A percentile compares a stretch with the other conserved stretches of the same genome.
phyloP scores from a whole-genome alignment of 2,329 filamentous ascomycete species.

The Gnomoniopsis smithogilvyi region DNA sequence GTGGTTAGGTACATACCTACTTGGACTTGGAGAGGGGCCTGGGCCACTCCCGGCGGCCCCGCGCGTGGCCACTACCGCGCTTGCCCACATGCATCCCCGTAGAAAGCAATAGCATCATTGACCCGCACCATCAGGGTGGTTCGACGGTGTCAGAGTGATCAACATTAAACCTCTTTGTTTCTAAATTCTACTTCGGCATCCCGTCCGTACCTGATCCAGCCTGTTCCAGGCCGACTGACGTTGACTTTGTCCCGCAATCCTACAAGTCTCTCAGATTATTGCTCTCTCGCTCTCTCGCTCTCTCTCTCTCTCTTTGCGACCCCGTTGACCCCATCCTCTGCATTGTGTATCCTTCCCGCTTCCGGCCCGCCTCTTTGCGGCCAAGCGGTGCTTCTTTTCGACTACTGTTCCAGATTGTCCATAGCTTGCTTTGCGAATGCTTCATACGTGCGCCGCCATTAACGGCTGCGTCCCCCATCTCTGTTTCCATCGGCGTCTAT shows the following conservation, averaged over 20 bases:
- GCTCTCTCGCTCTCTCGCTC: not conserved
- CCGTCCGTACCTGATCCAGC: not conserved
- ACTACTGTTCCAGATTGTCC: not conserved
- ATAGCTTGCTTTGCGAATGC: constrained; percentile 14
- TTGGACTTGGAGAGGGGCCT: too few species aligned
- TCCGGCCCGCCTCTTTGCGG: constrained; percentile 4
- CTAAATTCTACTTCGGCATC: not conserved
- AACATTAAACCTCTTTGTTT: not conserved
- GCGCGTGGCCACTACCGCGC: not conserved
- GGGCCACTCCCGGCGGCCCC: not conserved
- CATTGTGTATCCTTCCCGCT: constrained; percentile 4
- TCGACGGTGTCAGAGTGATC: not conserved
- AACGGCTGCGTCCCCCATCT: not conserved
- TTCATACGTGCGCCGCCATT: constrained; percentile 9
- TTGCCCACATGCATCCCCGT: not conserved
- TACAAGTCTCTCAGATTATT: not conserved
- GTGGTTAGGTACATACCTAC: too few species aligned
- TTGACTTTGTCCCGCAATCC: not conserved
- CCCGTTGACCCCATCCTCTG: not conserved
- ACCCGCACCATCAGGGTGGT: not conserved
- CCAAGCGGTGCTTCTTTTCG: not conserved
- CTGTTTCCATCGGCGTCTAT: constrained; percentile 8
- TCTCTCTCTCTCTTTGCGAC: not conserved
- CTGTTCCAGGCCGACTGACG: not conserved
- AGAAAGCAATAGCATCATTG: not conserved